Percentiles rank a stretch among this genome's conserved stretches.
These are phyloP conservation scores for Populus ilicifolia DNA, from an alignment of 345 rosid genomes.

Conservation along the genomic window DNA sequence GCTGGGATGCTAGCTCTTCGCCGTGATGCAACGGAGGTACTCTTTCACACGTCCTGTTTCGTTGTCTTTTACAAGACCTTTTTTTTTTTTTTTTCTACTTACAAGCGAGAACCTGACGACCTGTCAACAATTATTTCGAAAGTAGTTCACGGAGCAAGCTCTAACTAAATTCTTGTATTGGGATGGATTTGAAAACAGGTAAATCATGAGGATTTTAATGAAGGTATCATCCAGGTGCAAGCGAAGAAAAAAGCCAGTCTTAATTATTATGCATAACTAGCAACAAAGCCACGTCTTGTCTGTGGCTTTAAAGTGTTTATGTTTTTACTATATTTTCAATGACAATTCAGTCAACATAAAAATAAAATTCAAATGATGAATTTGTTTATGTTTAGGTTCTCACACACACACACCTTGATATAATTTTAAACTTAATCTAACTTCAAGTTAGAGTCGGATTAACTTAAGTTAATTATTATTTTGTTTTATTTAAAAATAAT, in stretches of 20 bases:
- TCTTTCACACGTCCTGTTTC: slow-evolving; percentile 1
- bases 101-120: not conserved
- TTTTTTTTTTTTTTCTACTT: not conserved
- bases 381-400: not conserved
- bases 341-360: not conserved
- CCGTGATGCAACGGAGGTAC: slow-evolving; percentile 96
- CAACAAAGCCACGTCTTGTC: not conserved
- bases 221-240: slow-evolving; percentile 97
- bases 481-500: too few species aligned
- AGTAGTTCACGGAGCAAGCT: too few species aligned
- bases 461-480: too few species aligned
- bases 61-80: not conserved
- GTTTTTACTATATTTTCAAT: too few species aligned
- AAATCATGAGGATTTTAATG: slow-evolving; percentile 96
- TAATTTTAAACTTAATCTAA: too few species aligned
- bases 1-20: slow-evolving; percentile 99
- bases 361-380: not conserved
- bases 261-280: slow-evolving; percentile 75
- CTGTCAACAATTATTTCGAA: not conserved
- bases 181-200: slow-evolving; percentile 48
- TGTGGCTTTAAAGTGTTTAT: not conserved
- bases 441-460: too few species aligned
- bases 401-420: too few species aligned
- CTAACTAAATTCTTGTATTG: not conserved
- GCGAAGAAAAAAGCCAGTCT: slow-evolving; percentile 99